phyloP scores from a whole-genome alignment of 129 eudicot genomes.

The Solidago caesia region DNA sequence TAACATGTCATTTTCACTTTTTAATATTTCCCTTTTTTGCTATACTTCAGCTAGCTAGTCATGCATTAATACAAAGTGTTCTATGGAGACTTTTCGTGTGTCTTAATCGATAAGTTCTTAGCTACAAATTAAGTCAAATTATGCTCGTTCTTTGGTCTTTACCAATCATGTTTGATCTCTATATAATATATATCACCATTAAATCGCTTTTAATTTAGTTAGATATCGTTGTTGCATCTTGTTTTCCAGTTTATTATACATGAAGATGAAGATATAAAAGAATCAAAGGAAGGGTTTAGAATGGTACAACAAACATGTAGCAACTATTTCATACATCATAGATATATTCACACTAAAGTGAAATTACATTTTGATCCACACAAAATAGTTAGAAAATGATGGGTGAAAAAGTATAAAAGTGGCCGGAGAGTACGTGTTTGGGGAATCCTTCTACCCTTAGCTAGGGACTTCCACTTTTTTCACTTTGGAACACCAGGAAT shows the following conservation, averaged over 20 bases:
- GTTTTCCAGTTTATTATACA: neutral
- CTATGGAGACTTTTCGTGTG: neutral
- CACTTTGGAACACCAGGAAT: constrained; percentile 21
- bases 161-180: neutral
- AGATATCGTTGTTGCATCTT: neutral
- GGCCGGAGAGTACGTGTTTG: constrained; percentile 9
- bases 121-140: neutral
- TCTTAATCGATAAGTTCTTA: neutral
- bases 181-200: neutral
- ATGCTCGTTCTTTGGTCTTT: neutral
- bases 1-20: constrained; percentile 12
- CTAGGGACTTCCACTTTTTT: constrained; percentile 31
- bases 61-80: neutral
- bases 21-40: too few relatives aligned
- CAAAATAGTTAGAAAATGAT: constrained; percentile 30
- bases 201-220: neutral
- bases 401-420: constrained; percentile 22
- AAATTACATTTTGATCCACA: constrained; percentile 37
- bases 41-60: too few relatives aligned
- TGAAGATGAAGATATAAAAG: constrained; percentile 18
- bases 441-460: constrained; percentile 29
- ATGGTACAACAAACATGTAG: constrained; percentile 26
- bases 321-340: constrained; percentile 27
- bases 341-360: constrained; percentile 31
- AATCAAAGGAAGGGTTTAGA: constrained; percentile 30